phyloP scores from a whole-genome alignment of 139 green algal species.

The Coelastrella sp. region DNA sequence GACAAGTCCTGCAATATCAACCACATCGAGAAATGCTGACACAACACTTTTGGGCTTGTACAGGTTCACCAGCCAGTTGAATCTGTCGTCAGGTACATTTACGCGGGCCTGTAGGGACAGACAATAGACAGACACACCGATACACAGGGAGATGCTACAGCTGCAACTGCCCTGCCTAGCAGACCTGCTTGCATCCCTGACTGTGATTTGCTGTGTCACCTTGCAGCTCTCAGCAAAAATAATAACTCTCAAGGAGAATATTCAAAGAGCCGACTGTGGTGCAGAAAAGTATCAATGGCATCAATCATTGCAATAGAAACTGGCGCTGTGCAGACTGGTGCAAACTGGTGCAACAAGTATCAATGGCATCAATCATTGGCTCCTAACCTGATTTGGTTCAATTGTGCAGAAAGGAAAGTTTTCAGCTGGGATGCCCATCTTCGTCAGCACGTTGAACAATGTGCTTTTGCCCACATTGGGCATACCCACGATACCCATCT shows the following conservation, averaged over 20 bases:
- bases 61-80: slow-evolving; percentile 87
- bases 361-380: too few species aligned
- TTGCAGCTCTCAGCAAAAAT: too few species aligned
- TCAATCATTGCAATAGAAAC: too few species aligned
- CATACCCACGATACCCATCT: slow-evolving; percentile 95
- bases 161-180: background rate
- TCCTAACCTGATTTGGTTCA: slow-evolving; percentile 85
- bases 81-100: slow-evolving; percentile 97
- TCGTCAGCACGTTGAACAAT: slow-evolving; percentile 94
- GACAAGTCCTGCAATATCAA: slow-evolving; percentile 98
- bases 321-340: too few species aligned
- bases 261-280: too few species aligned
- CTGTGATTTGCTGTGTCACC: background rate
- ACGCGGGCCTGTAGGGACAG: slow-evolving; percentile 80
- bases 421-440: slow-evolving; percentile 89
- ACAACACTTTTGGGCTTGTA: slow-evolving; percentile 80
- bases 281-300: too few species aligned
- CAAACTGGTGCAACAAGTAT: too few species aligned
- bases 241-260: too few species aligned
- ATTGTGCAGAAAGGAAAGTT: slow-evolving; percentile 99
- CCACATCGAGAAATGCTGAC: slow-evolving; percentile 94
- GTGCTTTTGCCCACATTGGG: slow-evolving; percentile 98
- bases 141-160: background rate
- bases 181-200: background rate
- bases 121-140: background rate